Conservation (phyloP, 2,329 filamentous ascomycete genomes). For the Trichoderma koningiopsis region DNA sequence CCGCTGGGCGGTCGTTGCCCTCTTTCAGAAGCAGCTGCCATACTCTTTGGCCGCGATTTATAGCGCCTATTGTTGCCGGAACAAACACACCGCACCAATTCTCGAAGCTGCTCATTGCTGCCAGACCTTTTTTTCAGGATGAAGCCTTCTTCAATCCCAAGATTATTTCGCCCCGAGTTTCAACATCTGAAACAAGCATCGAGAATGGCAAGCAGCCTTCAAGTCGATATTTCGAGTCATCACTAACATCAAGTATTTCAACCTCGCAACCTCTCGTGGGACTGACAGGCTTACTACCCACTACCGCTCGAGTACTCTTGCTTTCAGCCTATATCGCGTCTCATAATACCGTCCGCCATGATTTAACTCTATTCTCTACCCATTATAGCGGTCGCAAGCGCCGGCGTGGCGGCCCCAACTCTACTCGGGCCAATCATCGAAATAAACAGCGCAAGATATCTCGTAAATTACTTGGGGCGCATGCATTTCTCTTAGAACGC, state of each 20-base stretch:
- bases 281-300: constrained; percentile 64
- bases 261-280: constrained; percentile 38
- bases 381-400: constrained; percentile 58
- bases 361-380: constrained; percentile 75
- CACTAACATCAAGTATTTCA: not conserved
- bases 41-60: constrained; percentile 83
- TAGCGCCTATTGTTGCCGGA: constrained; percentile 73
- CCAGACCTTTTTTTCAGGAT: constrained; percentile 70
- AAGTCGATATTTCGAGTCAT: not conserved
- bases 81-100: constrained; percentile 79
- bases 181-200: not conserved
- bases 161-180: constrained; percentile 47
- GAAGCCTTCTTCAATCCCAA: constrained; percentile 69
- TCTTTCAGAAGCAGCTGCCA: constrained; percentile 70
- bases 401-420: constrained; percentile 51
- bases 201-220: not conserved
- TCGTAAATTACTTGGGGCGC: constrained; percentile 73
- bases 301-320: constrained; percentile 72
- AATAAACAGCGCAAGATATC: constrained; percentile 71
- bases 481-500: constrained; percentile 75
- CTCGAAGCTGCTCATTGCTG: constrained; percentile 74
- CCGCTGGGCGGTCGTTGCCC: constrained; percentile 77
- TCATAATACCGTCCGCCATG: constrained; percentile 75
- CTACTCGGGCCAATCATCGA: constrained; percentile 38
- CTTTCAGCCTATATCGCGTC: constrained; percentile 79